Percentiles rank a stretch among this genome's conserved stretches.
phyloP scores from a whole-genome alignment of 2,329 filamentous ascomycete genomes.

The Exserohilum turcica region DNA sequence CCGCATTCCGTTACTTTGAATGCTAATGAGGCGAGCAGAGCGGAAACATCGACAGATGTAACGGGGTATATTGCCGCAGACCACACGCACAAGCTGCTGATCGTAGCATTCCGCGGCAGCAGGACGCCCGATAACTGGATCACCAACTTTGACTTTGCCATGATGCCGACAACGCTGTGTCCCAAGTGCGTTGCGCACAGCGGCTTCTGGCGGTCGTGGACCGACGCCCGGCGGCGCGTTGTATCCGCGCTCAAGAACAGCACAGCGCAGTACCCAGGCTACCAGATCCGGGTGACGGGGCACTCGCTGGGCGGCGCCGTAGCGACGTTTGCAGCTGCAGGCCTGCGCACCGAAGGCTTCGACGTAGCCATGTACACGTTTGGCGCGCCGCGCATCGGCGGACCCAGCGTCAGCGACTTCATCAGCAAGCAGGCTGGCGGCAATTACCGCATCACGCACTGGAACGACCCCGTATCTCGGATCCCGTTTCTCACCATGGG shows the following conservation, averaged over 20 bases:
- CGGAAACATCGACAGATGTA: conserved; percentile 46
- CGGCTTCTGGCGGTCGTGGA: conserved; percentile 66
- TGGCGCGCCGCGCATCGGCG: conserved; percentile 71
- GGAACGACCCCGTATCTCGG: conserved; percentile 69
- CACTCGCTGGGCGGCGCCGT: conserved; percentile 73
- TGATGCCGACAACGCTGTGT: conserved; percentile 51
- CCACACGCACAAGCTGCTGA: conserved; percentile 56
- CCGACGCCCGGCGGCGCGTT: conserved; percentile 55
- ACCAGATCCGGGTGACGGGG: conserved; percentile 63
- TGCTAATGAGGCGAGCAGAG: conserved; percentile 13
- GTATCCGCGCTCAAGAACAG: conserved; percentile 54
- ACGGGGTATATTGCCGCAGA: conserved; percentile 56
- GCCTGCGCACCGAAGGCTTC: conserved; percentile 44
- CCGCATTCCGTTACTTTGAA: too few species aligned
- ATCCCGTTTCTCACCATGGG: conserved; percentile 65
- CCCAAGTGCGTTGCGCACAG: conserved; percentile 60
- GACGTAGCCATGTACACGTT: conserved; percentile 59
- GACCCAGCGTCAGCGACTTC: conserved; percentile 61
- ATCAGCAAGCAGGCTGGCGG: conserved; percentile 59
- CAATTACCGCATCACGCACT: conserved; percentile 71
- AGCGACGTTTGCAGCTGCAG: conserved; percentile 63
- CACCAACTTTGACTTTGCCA: conserved; percentile 57
- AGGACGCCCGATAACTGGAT: conserved; percentile 66
- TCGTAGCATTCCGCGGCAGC: conserved; percentile 65
- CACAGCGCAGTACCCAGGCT: conserved; percentile 55